Evolutionary conservation across 805 yeast species (phyloP).

Genomic region (Saccharomycopsis fermentans): DNA sequence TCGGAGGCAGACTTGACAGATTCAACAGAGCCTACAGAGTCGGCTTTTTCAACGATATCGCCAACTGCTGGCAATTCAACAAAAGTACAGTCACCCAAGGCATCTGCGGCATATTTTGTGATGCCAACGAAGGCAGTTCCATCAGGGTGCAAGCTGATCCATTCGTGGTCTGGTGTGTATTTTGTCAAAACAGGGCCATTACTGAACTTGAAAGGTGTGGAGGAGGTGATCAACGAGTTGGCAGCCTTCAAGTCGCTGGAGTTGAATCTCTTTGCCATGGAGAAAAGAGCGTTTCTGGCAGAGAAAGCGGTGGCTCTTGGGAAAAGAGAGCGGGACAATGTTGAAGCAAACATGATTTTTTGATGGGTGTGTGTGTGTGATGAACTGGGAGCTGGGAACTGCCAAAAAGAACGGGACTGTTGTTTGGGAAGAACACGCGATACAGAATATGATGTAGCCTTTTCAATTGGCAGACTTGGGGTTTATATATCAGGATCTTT

Average conservation of each 20-base stretch:
- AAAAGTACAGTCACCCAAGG: constrained; percentile 93
- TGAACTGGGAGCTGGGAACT: no score
- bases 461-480: no score
- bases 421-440: no score
- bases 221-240: constrained; percentile 8
- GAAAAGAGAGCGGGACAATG: constrained; percentile 7
- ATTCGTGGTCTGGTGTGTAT: constrained; percentile 88
- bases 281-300: background rate
- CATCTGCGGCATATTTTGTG: constrained; percentile 90
- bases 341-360: constrained; percentile 4
- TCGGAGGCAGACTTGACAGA: constrained; percentile 92
- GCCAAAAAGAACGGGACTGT: no score
- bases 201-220: constrained; percentile 15
- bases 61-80: constrained; percentile 81
- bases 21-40: constrained; percentile 86
- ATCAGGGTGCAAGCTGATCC: constrained; percentile 82
- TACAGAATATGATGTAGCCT: no score
- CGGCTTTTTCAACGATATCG: constrained; percentile 54
- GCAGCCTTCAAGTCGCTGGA: constrained; percentile 3
- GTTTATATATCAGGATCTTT: no score
- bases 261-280: constrained; percentile 14
- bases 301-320: background rate
- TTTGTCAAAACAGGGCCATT: constrained; percentile 30
- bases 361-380: no score
- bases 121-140: constrained; percentile 81